Evolutionary conservation across 352 stramenopile species (phyloP).

Genomic region (Globisporangium perplexum): DNA sequence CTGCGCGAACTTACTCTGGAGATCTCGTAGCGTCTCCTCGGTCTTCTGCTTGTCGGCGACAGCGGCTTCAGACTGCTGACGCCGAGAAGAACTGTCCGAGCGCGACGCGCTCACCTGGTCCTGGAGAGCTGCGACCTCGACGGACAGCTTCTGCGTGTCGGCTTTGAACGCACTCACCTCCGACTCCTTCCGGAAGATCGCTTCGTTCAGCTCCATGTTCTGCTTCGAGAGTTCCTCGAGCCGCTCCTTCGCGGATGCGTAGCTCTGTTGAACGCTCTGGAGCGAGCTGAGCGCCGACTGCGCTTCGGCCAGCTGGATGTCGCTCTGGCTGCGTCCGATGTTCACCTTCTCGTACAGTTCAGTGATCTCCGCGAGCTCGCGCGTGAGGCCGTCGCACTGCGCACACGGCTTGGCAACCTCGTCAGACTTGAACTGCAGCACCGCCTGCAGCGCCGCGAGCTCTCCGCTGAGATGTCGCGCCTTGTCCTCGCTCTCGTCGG

Average conservation of each 20-base stretch:
- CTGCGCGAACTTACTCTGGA: slow-evolving; percentile 30
- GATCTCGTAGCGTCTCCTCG: slow-evolving; percentile 24
- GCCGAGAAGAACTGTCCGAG: slow-evolving; percentile 33
- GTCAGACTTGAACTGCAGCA: slow-evolving; percentile 30
- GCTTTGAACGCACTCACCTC: slow-evolving; percentile 33
- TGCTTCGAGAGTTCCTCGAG: slow-evolving; percentile 42
- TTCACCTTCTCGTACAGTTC: slow-evolving; percentile 60
- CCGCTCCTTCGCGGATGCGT: slow-evolving; percentile 25
- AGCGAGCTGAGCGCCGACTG: slow-evolving; percentile 34
- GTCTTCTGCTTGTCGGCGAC: slow-evolving; percentile 40
- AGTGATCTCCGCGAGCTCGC: slow-evolving; percentile 42
- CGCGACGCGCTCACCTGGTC: slow-evolving; percentile 31
- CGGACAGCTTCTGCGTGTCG: slow-evolving; percentile 39
- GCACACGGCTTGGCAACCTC: slow-evolving; percentile 28
- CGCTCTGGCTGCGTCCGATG: slow-evolving; percentile 43
- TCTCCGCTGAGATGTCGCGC: slow-evolving; percentile 24
- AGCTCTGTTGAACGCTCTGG: slow-evolving; percentile 37
- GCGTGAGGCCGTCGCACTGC: slow-evolving; percentile 36
- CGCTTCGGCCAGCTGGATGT: slow-evolving; percentile 50
- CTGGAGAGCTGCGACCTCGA: slow-evolving; percentile 34
- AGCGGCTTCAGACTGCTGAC: slow-evolving; percentile 37
- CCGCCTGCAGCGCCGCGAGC: slow-evolving; percentile 20
- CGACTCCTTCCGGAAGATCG: slow-evolving; percentile 48
- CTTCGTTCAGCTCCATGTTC: slow-evolving; percentile 52
- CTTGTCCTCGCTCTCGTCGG: slow-evolving; percentile 45